Percentiles rank a stretch among this genome's conserved stretches.
phyloP scores from a whole-genome alignment of 2,329 filamentous ascomycete genomes.

The Bertia moriformis region DNA sequence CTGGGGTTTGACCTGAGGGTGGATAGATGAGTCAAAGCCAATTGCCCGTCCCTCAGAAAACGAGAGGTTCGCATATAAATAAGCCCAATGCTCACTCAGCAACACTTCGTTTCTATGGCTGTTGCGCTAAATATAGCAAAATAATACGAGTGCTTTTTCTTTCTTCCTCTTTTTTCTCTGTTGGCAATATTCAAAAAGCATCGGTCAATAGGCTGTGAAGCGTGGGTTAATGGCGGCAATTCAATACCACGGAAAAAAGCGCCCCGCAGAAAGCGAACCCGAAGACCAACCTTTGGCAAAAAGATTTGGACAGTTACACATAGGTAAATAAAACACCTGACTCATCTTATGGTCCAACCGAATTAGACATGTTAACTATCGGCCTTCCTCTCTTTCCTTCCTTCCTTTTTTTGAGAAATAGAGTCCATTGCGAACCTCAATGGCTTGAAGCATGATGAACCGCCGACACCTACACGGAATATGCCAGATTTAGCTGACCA shows the following conservation, averaged over 20 bases:
- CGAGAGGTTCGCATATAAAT: background rate
- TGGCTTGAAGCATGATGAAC: conserved; percentile 18
- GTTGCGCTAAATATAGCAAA: background rate
- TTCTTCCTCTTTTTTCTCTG: too few relatives aligned
- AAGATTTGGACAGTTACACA: background rate
- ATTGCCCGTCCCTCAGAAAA: background rate
- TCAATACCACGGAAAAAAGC: background rate
- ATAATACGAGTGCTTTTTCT: background rate
- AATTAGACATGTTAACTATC: too few relatives aligned
- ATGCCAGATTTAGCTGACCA: conserved; percentile 28
- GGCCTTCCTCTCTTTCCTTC: too few relatives aligned
- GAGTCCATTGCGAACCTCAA: conserved; percentile 30
- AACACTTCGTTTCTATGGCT: background rate
- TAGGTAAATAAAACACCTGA: too few relatives aligned
- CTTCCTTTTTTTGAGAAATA: background rate
- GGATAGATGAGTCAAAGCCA: background rate
- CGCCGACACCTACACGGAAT: conserved; percentile 5
- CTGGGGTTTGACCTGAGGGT: background rate
- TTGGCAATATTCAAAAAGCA: too few relatives aligned
- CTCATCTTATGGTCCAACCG: too few relatives aligned
- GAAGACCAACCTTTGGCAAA: background rate
- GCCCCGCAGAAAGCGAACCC: background rate
- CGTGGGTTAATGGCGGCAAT: too few relatives aligned
- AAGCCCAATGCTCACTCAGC: background rate
- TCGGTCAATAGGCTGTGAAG: too few relatives aligned